A percentile compares a stretch with the other conserved stretches of the same genome.
These are phyloP conservation scores for Fusarium oligoseptatum DNA, from an alignment of 2,329 filamentous ascomycete genomes.

Conservation along the genomic window DNA sequence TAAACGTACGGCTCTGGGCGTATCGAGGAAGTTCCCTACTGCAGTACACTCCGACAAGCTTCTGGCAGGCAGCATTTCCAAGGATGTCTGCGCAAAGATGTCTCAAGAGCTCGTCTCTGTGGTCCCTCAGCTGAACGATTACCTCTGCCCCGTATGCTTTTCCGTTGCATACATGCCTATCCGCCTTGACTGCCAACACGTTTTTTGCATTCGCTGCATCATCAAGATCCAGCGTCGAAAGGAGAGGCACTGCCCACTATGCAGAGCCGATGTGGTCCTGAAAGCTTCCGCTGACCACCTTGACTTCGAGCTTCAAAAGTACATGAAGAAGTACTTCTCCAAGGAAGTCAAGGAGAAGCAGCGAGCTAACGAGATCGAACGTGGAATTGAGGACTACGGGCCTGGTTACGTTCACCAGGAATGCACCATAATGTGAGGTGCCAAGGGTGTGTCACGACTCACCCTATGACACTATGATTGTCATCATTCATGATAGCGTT, in stretches of 20 bases:
- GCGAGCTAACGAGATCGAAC: constrained; percentile 79
- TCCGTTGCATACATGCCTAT: constrained; percentile 85
- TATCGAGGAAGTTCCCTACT: constrained; percentile 72
- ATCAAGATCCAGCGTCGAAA: constrained; percentile 81
- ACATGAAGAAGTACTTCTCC: constrained; percentile 82
- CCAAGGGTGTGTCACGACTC: not conserved
- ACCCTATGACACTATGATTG: not conserved
- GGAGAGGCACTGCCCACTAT: constrained; percentile 80
- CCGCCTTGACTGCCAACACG: constrained; percentile 78
- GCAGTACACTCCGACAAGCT: constrained; percentile 71
- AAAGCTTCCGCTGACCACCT: constrained; percentile 78
- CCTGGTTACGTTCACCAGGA: constrained; percentile 71
- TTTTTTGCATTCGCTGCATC: constrained; percentile 88
- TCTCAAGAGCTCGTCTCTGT: constrained; percentile 78
- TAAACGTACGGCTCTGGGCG: constrained; percentile 82
- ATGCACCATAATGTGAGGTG: constrained; percentile 70
- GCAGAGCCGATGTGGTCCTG: constrained; percentile 78
- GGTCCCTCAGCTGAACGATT: constrained; percentile 87
- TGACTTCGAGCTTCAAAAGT: constrained; percentile 76
- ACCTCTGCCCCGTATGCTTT: constrained; percentile 84
- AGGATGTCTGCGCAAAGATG: constrained; percentile 81
- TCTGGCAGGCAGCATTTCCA: constrained; percentile 77
- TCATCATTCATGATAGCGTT: not conserved
- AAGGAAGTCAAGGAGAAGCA: constrained; percentile 77
- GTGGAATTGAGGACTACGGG: constrained; percentile 80